Base-by-base conservation (phyloP, 2,329 filamentous ascomycete genomes). In the Dactylonectria estremocensis region DNA sequence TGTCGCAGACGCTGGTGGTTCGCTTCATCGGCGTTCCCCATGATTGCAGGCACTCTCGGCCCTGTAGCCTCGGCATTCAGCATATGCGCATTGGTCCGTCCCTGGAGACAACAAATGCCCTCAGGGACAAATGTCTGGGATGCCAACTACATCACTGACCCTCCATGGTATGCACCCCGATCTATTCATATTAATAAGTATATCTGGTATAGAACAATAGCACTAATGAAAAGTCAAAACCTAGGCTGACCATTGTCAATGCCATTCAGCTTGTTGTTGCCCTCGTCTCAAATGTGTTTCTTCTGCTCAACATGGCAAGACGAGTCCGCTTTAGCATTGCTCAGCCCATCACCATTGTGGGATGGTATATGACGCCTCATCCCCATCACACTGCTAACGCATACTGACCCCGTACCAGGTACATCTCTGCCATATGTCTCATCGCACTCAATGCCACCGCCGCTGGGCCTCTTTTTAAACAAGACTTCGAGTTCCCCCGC, bases 11-110 rank as follows among this genome's bases (percentile, higher is more conserved):
- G 87, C 20, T 91, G 88, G 88, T 91, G 89, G 89, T 87, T 91
- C 74, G 86, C 88, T 28, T 89, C 88, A 3, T 88, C 89, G 1
- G 89, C 87, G 10, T 91, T 95, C 69, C 93, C 93, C 35, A 89
- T 98, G 77, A 87, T 96, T 11, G 94, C 95, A 2, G 95, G 94
- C 37, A 94, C 95, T 0, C 87, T 96, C 2, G 94, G 94, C 1
- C 95, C 95, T 0, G 88, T 97, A 10, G 95, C 95, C 3, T 97
- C 95, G 65, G 91, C 96, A 33, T 92, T 96, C 80, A 95, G 92
- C 64, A 94, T 97, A 66, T 94, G 93, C 68, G 93, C 95, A 8
- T 85, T 97, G n/a, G 93, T 94, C 1, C 91, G 90, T 31, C 89
- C 89, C 22, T 97, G 95, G 95, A 87, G 93, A 67, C 88, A 91